Conservation (phyloP, 257 asterid genomes). For the Solanum megistacrolobum region DNA sequence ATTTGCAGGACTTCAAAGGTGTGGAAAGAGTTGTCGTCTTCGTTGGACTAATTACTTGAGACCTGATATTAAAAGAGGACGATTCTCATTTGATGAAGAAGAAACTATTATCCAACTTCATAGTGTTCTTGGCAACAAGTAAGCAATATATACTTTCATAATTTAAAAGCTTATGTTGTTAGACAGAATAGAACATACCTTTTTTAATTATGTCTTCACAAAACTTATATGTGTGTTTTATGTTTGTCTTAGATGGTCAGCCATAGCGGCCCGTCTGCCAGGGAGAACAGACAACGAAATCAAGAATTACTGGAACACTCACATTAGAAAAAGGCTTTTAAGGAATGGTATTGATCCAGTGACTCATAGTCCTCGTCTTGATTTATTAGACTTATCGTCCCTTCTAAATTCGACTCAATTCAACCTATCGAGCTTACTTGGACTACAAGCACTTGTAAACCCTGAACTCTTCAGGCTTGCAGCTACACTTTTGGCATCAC, state of each 20-base stretch:
- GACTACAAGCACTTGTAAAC: constrained; percentile 60
- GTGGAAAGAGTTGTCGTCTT: constrained; percentile 84
- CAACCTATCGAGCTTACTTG: constrained; percentile 44
- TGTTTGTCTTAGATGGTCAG: constrained; percentile 55
- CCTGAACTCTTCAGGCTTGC: constrained; percentile 51
- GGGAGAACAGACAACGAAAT: constrained; percentile 86
- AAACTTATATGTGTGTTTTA: neutral
- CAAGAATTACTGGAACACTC: constrained; percentile 88
- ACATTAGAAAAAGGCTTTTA: constrained; percentile 64
- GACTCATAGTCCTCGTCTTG: constrained; percentile 73
- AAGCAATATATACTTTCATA: constrained; percentile 3
- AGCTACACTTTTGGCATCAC: constrained; percentile 28
- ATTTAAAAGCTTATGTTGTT: neutral
- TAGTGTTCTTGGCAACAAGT: constrained; percentile 84
- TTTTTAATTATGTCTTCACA: neutral
- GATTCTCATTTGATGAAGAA: constrained; percentile 82
- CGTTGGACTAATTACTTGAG: constrained; percentile 78
- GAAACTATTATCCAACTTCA: constrained; percentile 76
- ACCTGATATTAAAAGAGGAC: constrained; percentile 83
- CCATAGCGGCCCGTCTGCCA: constrained; percentile 68
- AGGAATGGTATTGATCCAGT: constrained; percentile 76
- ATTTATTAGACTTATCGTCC: constrained; percentile 52
- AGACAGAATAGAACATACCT: neutral
- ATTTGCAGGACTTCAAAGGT: constrained; percentile 57
- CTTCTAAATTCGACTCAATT: constrained; percentile 45